Conservation (phyloP, 805 yeast genomes). For the Yamadazyma takamatsuzukensis region DNA sequence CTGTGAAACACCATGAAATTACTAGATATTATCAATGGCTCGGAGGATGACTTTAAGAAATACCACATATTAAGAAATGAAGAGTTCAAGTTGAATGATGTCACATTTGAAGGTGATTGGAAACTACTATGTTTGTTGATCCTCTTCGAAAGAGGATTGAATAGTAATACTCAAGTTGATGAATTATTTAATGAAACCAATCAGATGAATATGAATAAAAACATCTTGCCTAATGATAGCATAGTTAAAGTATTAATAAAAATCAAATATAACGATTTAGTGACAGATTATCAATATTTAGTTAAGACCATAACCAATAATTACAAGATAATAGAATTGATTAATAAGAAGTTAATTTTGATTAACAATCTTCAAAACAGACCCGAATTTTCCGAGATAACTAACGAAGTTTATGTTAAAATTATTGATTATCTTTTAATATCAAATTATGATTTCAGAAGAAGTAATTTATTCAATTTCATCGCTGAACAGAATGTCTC, state of each 20-base stretch:
- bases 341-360: conserved; percentile 29
- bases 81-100: too few species aligned
- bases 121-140: too few species aligned
- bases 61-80: too few species aligned
- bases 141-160: too few species aligned
- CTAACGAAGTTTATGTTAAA: conserved; percentile 20
- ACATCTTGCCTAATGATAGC: too few species aligned
- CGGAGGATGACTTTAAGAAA: too few species aligned
- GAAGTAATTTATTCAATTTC: conserved; percentile 18
- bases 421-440: conserved; percentile 28
- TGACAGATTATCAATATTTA: conserved; percentile 29
- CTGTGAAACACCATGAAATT: too few species aligned
- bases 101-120: too few species aligned
- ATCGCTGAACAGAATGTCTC: conserved; percentile 1
- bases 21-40: too few species aligned
- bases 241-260: too few species aligned
- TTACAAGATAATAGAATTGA: conserved; percentile 21
- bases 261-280: conserved; percentile 29
- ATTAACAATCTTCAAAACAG: conserved; percentile 13
- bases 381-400: neutral
- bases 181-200: conserved; percentile 1
- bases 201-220: neutral
- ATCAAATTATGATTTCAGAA: conserved; percentile 33
- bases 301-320: conserved; percentile 9
- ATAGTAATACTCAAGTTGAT: too few species aligned